phyloP scores from a whole-genome alignment of 192 early-diverging fungal species.

The Coemansia sp. region DNA sequence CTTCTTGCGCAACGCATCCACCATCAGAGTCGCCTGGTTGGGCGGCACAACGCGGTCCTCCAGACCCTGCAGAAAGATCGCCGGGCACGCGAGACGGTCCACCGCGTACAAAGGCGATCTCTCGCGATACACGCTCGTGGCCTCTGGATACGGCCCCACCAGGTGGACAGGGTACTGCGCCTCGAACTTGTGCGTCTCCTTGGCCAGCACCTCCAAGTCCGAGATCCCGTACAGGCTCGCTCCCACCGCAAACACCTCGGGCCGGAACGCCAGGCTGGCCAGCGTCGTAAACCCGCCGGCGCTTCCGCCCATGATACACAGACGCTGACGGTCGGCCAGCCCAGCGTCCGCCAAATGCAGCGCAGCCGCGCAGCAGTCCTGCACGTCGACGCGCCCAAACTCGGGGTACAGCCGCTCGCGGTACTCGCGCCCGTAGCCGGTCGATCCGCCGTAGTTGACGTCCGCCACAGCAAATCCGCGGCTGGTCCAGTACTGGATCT shows the following conservation, averaged over 20 bases:
- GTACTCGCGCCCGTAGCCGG: constrained; percentile 71
- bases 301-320: constrained; percentile 68
- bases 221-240: constrained; percentile 72
- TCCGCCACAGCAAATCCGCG: constrained; percentile 73
- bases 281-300: constrained; percentile 72
- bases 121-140: constrained; percentile 56
- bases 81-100: constrained; percentile 62
- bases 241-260: constrained; percentile 71
- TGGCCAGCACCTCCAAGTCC: constrained; percentile 63
- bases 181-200: constrained; percentile 86
- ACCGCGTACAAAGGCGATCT: constrained; percentile 66
- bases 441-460: constrained; percentile 80
- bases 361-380: constrained; percentile 73
- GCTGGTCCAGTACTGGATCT: constrained; percentile 73
- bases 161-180: constrained; percentile 60
- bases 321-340: constrained; percentile 59
- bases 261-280: constrained; percentile 65
- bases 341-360: constrained; percentile 60
- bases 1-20: constrained; percentile 62
- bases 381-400: constrained; percentile 76
- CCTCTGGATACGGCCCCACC: constrained; percentile 63
- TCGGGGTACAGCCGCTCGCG: constrained; percentile 69
- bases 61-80: constrained; percentile 71
- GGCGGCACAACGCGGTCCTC: constrained; percentile 78
- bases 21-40: constrained; percentile 74